A percentile compares a stretch with the other conserved stretches of the same genome.
Conservation (phyloP, 352 stramenopile species). For the Globisporangium nodosum region DNA sequence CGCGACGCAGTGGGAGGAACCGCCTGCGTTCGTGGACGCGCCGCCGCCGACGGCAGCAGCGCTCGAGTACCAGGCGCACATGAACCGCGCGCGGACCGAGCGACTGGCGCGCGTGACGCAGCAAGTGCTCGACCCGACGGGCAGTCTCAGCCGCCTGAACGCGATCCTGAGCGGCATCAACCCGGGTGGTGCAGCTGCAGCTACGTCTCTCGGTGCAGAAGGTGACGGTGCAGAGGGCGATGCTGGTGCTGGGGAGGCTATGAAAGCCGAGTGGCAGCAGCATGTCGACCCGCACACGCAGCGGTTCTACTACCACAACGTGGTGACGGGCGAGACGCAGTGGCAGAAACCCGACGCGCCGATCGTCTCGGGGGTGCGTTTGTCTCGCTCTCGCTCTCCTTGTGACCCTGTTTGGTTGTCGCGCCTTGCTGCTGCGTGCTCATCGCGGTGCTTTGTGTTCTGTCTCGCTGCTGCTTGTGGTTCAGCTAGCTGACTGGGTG, state of each 20-base stretch:
- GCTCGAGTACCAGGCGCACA: conserved; percentile 63
- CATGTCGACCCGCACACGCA: conserved; percentile 78
- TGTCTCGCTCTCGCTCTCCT: background rate
- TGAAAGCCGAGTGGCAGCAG: conserved; percentile 73
- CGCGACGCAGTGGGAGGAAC: conserved; percentile 69
- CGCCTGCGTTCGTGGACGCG: conserved; percentile 38
- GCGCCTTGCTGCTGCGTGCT: background rate
- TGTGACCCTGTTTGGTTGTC: background rate
- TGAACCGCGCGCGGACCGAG: conserved; percentile 48
- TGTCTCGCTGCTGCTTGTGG: background rate
- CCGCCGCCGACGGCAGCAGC: conserved; percentile 11
- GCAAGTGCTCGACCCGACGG: conserved; percentile 60
- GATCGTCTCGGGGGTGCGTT: conserved; percentile 63
- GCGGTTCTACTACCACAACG: conserved; percentile 85
- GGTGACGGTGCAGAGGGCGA: conserved; percentile 5
- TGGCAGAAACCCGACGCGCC: conserved; percentile 70
- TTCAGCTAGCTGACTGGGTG: conserved; percentile 73
- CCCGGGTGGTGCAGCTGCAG: conserved; percentile 9
- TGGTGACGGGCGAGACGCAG: conserved; percentile 66
- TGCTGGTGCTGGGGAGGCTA: background rate
- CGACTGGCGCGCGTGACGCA: conserved; percentile 49
- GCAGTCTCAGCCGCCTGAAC: conserved; percentile 66
- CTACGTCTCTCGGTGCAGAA: background rate
- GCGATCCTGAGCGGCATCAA: conserved; percentile 64
- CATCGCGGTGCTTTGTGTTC: background rate